Evolutionary conservation across 768 basidiomycete genomes (phyloP).

Genomic region (Daedaleopsis nitida): DNA sequence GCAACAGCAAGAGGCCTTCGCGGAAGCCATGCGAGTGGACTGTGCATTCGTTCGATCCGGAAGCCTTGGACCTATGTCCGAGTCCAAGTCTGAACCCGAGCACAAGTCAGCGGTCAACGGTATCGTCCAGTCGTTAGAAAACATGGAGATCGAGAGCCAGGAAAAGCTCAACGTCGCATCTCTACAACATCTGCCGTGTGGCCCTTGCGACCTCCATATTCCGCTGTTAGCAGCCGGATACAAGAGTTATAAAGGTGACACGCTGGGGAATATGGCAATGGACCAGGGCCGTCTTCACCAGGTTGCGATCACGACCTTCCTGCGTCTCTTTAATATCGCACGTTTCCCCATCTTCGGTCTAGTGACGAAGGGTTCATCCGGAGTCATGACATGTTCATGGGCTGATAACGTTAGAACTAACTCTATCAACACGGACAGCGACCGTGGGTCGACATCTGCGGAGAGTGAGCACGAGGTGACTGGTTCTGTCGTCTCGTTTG

Average conservation of each 20-base stretch:
- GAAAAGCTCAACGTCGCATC: neutral
- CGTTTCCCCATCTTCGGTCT: neutral
- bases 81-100: neutral
- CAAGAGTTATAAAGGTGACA: neutral
- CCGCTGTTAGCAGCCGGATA: neutral
- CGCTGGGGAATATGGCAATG: neutral
- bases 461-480: too few species aligned
- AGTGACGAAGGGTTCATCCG: neutral
- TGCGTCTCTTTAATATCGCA: neutral
- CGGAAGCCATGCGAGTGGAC: neutral
- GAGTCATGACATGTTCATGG: neutral
- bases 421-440: too few species aligned
- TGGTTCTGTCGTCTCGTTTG: too few species aligned
- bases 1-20: neutral
- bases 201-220: neutral
- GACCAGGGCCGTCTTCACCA: neutral
- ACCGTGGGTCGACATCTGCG: too few species aligned
- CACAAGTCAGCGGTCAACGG: neutral
- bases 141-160: neutral
- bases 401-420: neutral
- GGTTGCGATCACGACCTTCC: neutral
- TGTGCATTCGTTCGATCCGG: neutral
- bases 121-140: neutral
- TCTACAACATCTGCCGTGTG: neutral
- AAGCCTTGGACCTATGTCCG: neutral